Evolutionary conservation across 2,329 filamentous ascomycete species (phyloP).

Genomic region (Aureobasidium sp.): DNA sequence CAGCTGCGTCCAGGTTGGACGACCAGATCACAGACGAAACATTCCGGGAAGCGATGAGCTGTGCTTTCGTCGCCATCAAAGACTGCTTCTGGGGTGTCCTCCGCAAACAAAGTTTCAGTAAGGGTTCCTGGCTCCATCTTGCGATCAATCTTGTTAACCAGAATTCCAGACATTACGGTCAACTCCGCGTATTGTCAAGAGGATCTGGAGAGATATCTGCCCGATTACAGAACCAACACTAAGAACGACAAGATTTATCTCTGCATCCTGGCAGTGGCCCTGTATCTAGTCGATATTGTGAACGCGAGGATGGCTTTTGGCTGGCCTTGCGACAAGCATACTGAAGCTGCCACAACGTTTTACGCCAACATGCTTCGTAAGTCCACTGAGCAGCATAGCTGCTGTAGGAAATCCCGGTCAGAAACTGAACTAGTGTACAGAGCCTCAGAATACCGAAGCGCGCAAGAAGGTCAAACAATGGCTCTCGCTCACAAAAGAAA

Average conservation of each 20-base stretch:
- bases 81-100: background rate
- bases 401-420: no score
- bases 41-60: background rate
- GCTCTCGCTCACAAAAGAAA: background rate
- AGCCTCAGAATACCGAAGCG: background rate
- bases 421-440: background rate
- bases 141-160: no score
- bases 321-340: background rate
- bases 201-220: background rate
- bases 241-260: background rate
- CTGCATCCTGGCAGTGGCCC: background rate
- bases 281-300: background rate
- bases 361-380: background rate
- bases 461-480: background rate
- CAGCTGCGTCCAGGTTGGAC: slow-evolving; percentile 3
- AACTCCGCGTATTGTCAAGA: background rate
- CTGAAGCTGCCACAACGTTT: background rate
- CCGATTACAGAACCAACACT: background rate
- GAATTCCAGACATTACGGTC: background rate
- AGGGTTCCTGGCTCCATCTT: background rate
- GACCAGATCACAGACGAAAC: background rate
- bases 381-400: background rate
- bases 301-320: background rate
- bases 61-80: background rate
- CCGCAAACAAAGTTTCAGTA: background rate